These are phyloP conservation scores for Galeopsis tetrahit DNA, from an alignment of 257 asterid genomes.

Conservation along the genomic window DNA sequence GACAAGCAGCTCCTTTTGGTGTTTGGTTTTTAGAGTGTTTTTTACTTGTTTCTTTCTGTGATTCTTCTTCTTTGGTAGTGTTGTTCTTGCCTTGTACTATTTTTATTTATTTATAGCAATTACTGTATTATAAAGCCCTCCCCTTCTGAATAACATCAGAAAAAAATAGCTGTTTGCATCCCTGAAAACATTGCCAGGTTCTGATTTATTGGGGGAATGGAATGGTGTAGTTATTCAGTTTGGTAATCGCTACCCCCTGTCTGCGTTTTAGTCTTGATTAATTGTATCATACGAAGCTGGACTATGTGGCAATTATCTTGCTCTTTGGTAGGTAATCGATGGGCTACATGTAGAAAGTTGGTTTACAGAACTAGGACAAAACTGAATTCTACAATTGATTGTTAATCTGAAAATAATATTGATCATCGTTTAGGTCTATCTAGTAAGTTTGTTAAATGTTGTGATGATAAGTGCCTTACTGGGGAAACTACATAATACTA, in stretches of 20 bases:
- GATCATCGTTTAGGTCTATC: background rate
- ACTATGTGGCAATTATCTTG: background rate
- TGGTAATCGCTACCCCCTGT: background rate
- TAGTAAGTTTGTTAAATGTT: background rate
- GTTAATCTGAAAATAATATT: background rate
- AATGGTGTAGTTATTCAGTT: background rate
- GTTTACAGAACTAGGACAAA: conserved; percentile 4
- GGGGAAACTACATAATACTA: background rate
- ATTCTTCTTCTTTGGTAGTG: background rate
- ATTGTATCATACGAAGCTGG: conserved; percentile 5
- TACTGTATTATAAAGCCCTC: background rate
- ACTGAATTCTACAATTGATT: background rate
- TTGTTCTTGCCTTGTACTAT: background rate
- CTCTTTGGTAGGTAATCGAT: background rate
- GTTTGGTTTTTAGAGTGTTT: background rate
- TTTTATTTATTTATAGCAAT: background rate
- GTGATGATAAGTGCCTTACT: background rate
- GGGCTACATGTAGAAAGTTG: background rate
- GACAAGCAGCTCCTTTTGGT: no score
- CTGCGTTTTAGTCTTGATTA: background rate
- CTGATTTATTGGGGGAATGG: background rate
- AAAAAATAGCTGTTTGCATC: background rate
- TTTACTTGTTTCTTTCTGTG: background rate
- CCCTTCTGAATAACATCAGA: background rate
- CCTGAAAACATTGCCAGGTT: background rate